Evolutionary conservation across 2,329 filamentous ascomycete species (phyloP).

Genomic region (Phaeosphaeria sp.): DNA sequence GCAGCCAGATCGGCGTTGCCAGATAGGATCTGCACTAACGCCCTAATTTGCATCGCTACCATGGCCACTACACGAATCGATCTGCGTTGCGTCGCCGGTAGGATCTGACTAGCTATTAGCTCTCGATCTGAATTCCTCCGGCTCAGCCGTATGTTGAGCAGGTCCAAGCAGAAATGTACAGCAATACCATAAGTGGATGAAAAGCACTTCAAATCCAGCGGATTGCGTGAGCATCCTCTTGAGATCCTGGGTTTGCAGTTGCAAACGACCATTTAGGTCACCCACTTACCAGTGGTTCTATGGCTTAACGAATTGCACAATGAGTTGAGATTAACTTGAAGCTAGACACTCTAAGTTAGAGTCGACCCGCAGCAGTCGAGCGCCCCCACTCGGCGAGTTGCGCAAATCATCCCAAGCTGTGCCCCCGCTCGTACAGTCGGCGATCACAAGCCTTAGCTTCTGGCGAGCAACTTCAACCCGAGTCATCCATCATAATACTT

Average conservation of each 20-base stretch:
- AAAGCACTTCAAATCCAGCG: too few relatives aligned
- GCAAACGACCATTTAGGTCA: too few relatives aligned
- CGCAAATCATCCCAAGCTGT: not conserved
- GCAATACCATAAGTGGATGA: too few relatives aligned
- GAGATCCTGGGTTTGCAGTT: too few relatives aligned
- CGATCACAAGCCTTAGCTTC: not conserved
- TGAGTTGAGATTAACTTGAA: too few relatives aligned
- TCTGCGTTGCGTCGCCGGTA: not conserved
- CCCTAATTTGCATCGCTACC: not conserved
- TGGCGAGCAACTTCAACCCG: not conserved
- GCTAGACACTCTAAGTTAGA: too few relatives aligned
- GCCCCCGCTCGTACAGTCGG: not conserved
- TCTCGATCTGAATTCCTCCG: not conserved
- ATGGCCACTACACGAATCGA: not conserved
- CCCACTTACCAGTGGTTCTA: too few relatives aligned
- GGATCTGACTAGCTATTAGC: not conserved
- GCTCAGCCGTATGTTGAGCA: not conserved
- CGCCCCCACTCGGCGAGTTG: not conserved
- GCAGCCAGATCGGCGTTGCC: not conserved
- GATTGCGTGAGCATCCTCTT: too few relatives aligned
- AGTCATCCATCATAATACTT: not conserved
- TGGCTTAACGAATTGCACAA: too few relatives aligned
- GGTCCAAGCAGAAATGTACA: not conserved
- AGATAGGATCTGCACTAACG: not conserved
- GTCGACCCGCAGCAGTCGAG: not conserved